A percentile compares a stretch with the other conserved stretches of the same genome.
Conservation (phyloP, 2,329 filamentous ascomycete genomes). For the Tympanopsis confertula region DNA sequence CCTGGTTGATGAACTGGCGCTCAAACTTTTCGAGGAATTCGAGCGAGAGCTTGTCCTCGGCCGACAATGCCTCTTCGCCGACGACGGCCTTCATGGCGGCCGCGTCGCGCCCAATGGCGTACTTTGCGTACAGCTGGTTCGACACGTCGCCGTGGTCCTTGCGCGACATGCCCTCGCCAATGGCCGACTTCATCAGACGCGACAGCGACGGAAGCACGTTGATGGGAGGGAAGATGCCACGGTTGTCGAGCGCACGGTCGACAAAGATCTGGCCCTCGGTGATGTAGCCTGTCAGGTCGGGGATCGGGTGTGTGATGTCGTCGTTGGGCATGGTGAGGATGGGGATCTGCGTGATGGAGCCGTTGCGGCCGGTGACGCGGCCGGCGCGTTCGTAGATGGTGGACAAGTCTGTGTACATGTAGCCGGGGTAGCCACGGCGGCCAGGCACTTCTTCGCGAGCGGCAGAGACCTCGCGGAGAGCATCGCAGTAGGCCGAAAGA, state of each 20-base stretch:
- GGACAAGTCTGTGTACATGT: constrained; percentile 99
- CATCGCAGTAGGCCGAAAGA: constrained; percentile 95
- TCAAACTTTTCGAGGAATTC: constrained; percentile 99
- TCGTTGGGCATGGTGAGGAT: constrained; percentile 99
- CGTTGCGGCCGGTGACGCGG: constrained; percentile 90
- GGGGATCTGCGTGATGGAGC: constrained; percentile 97
- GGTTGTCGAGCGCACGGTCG: constrained; percentile 86
- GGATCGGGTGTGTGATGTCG: constrained; percentile 97
- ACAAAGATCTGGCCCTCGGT: constrained; percentile 98
- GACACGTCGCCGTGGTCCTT: constrained; percentile 97
- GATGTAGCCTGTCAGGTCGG: constrained; percentile 96
- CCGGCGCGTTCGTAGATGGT: constrained; percentile 99
- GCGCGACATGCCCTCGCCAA: constrained; percentile 91
- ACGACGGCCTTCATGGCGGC: constrained; percentile 99
- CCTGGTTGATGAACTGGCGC: constrained; percentile 84
- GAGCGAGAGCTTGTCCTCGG: constrained; percentile 92
- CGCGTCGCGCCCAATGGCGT: constrained; percentile 95
- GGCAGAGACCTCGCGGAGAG: constrained; percentile 94
- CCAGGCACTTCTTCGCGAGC: constrained; percentile 97
- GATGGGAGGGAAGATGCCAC: constrained; percentile 96
- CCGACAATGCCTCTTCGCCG: constrained; percentile 88
- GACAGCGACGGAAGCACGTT: constrained; percentile 96
- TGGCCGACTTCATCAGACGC: constrained; percentile 99
- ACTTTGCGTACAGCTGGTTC: constrained; percentile 99
- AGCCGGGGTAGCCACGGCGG: constrained; percentile 98